Conservation (phyloP, 2,329 filamentous ascomycete genomes). For the Alternaria dauci region DNA sequence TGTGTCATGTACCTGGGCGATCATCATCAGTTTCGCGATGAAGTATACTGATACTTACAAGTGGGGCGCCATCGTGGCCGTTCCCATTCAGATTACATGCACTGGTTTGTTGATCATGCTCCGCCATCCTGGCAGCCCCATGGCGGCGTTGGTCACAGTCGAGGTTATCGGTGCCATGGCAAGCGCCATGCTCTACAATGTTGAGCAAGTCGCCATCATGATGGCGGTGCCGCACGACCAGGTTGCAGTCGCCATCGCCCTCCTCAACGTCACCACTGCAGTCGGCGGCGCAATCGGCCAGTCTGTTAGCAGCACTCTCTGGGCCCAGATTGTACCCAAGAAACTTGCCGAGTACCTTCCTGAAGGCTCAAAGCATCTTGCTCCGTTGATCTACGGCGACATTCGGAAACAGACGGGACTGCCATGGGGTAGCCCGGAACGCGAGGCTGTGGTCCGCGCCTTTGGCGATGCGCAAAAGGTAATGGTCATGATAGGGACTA, state of each 20-base stretch:
- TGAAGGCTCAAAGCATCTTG: slow-evolving; percentile 12
- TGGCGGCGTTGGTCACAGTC: slow-evolving; percentile 40
- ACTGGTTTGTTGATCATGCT: slow-evolving; percentile 40
- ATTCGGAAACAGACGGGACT: slow-evolving; percentile 64
- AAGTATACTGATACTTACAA: slow-evolving; percentile 35
- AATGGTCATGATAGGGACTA: slow-evolving; percentile 42
- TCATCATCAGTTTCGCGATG: slow-evolving; percentile 30
- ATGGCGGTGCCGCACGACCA: slow-evolving; percentile 29
- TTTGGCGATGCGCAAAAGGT: slow-evolving; percentile 43
- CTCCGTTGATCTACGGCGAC: slow-evolving; percentile 45
- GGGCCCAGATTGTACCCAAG: slow-evolving; percentile 64
- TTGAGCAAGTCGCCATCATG: slow-evolving; percentile 33
- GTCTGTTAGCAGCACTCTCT: slow-evolving; percentile 68
- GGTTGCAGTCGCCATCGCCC: slow-evolving; percentile 33
- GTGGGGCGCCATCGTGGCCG: slow-evolving; percentile 29
- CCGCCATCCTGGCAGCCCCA: slow-evolving; percentile 29
- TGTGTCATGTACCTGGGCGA: slow-evolving; percentile 29
- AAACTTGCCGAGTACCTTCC: slow-evolving; percentile 29
- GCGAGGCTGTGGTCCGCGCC: slow-evolving; percentile 50
- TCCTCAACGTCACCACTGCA: slow-evolving; percentile 64
- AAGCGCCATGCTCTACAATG: slow-evolving; percentile 30
- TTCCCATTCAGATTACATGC: slow-evolving; percentile 38
- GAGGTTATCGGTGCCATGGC: slow-evolving; percentile 38
- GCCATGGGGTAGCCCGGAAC: slow-evolving; percentile 55
- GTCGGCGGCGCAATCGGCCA: slow-evolving; percentile 56